Percentiles rank a stretch among this genome's conserved stretches.
Evolutionary conservation across 2,329 filamentous ascomycete genomes (phyloP).

Genomic region (Trichocomaceae sp.): DNA sequence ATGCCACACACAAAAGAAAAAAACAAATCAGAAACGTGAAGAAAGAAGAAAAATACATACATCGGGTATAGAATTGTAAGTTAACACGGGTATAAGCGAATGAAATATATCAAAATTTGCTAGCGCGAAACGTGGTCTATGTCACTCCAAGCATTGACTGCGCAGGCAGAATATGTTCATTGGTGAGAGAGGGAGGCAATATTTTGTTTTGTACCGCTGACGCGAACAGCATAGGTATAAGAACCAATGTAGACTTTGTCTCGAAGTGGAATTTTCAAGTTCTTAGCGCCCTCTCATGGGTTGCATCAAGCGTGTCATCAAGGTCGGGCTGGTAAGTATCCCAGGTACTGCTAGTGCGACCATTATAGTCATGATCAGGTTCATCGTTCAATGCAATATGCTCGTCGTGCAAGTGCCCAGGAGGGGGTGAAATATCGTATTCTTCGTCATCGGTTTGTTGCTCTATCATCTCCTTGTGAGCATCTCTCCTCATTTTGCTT

Average conservation of each 20-base stretch:
- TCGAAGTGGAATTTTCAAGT: constrained; percentile 21
- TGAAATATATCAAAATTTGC: not conserved
- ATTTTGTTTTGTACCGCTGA: constrained; percentile 24
- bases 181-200: constrained; percentile 1
- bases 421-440: constrained; percentile 6
- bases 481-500: constrained; percentile 75
- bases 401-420: constrained; percentile 3
- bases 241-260: constrained; percentile 20
- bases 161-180: constrained; percentile 4
- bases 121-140: not conserved
- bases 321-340: constrained; percentile 23
- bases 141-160: not conserved
- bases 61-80: constrained; percentile 10
- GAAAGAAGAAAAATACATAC: constrained; percentile 4
- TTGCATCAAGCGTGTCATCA: constrained; percentile 21
- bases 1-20: not conserved
- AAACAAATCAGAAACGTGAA: not conserved
- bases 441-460: constrained; percentile 9
- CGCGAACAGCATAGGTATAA: constrained; percentile 28
- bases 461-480: constrained; percentile 35
- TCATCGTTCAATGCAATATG: constrained; percentile 4
- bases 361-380: constrained; percentile 7
- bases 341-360: constrained; percentile 17
- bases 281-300: constrained; percentile 17
- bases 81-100: constrained; percentile 1